phyloP scores from a whole-genome alignment of 345 rosid genomes.

The Aurinia saxatilis region DNA sequence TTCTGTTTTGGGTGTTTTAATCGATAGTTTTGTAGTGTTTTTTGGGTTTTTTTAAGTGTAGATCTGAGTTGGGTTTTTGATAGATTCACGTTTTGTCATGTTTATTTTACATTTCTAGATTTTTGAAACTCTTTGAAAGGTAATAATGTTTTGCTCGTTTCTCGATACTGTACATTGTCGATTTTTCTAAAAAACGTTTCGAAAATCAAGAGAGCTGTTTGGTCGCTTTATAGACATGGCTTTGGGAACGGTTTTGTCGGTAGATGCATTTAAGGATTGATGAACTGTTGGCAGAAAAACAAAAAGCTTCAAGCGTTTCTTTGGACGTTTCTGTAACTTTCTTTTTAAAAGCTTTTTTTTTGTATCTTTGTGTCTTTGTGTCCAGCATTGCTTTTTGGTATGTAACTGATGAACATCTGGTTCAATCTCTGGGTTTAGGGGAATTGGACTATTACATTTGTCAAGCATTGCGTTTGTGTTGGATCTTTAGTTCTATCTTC shows the following conservation, averaged over 20 bases:
- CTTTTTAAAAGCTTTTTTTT: not conserved
- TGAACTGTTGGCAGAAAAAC: too few species aligned
- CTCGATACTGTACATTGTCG: not conserved
- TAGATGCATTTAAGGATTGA: constrained; percentile 5
- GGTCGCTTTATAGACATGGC: not conserved
- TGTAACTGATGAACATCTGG: not conserved
- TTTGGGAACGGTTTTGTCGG: constrained; percentile 13
- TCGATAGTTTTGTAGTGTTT: not conserved
- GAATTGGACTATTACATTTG: not conserved
- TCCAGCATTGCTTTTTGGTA: constrained; percentile 13
- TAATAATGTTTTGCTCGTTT: not conserved
- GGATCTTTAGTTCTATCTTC: not conserved
- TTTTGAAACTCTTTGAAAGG: not conserved
- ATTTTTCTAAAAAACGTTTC: not conserved
- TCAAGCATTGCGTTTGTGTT: too few species aligned
- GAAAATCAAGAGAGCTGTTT: not conserved
- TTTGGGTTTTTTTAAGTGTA: not conserved
- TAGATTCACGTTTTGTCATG: not conserved
- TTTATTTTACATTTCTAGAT: constrained; percentile 4
- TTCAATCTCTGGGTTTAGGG: not conserved
- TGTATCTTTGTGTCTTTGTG: constrained; percentile 9
- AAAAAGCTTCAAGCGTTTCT: constrained; percentile 5
- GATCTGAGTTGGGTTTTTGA: constrained; percentile 15
- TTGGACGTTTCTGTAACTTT: constrained; percentile 24
- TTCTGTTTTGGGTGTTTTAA: not conserved